Evolutionary conservation across 1,284 basidiomycete genomes (phyloP).

Genomic region (Leucoagaricus sp.): DNA sequence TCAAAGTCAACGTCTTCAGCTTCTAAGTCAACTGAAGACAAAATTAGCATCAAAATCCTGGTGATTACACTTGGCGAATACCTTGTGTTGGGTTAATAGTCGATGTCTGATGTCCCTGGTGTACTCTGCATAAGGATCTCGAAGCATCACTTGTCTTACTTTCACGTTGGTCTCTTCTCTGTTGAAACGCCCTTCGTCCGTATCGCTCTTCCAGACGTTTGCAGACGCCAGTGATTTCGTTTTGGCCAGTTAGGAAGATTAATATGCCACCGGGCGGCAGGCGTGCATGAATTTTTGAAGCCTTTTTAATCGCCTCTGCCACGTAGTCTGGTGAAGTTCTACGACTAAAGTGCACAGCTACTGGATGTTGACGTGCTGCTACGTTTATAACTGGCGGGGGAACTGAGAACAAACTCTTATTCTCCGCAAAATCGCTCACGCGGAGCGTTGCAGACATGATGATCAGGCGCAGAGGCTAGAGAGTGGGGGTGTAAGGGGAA

Average conservation of each 20-base stretch:
- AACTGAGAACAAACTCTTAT: constrained; percentile 78
- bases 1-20: constrained; percentile 85
- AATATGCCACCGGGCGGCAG: constrained; percentile 93
- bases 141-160: neutral
- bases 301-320: constrained; percentile 88
- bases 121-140: neutral
- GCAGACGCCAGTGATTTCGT: constrained; percentile 93
- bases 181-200: constrained; percentile 64
- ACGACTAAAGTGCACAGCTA: constrained; percentile 93
- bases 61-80: constrained; percentile 23
- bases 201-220: constrained; percentile 82
- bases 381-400: constrained; percentile 93
- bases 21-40: constrained; percentile 57
- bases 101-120: constrained; percentile 16
- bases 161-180: constrained; percentile 42
- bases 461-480: constrained; percentile 84
- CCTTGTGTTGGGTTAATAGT: constrained; percentile 52
- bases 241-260: constrained; percentile 98
- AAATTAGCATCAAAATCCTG: constrained; percentile 1
- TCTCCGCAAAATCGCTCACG: constrained; percentile 91
- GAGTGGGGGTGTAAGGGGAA: constrained; percentile 1
- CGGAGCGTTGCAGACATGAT: constrained; percentile 99
- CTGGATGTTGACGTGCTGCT: constrained; percentile 90
- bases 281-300: constrained; percentile 91
- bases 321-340: constrained; percentile 89